These are phyloP conservation scores for Thozetella sp. DNA, from an alignment of 495 filamentous ascomycete species.

Conservation along the genomic window DNA sequence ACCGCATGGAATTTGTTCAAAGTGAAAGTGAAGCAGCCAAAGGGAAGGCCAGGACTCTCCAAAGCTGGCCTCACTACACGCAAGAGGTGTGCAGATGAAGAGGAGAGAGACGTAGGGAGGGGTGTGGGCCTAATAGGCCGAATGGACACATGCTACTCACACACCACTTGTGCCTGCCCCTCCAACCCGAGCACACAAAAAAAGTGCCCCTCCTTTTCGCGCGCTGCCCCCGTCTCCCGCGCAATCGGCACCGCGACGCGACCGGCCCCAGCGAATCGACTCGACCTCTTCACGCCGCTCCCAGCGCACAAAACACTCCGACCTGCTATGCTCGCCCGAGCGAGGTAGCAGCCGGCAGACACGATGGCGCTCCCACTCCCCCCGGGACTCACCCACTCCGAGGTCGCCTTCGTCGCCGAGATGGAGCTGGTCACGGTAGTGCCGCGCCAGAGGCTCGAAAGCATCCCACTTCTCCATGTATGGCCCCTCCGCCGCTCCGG, in stretches of 20 bases:
- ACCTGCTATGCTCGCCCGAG: background rate
- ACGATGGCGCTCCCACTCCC: constrained; percentile 83
- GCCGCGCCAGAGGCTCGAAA: constrained; percentile 87
- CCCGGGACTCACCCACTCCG: constrained; percentile 80
- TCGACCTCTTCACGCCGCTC: background rate
- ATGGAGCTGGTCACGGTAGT: constrained; percentile 94
- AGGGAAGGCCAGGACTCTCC: too few relatives aligned
- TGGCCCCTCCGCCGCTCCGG: constrained; percentile 35
- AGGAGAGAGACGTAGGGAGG: too few relatives aligned
- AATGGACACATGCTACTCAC: too few relatives aligned
- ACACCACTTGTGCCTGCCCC: too few relatives aligned
- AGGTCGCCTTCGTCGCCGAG: constrained; percentile 95
- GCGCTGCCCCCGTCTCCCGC: background rate
- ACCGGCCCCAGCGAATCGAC: background rate
- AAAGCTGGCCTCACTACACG: too few relatives aligned
- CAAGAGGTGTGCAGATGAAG: too few relatives aligned
- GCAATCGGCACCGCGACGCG: background rate
- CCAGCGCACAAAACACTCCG: background rate
- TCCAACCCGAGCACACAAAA: background rate
- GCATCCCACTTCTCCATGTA: constrained; percentile 81
- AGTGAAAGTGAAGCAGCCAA: too few relatives aligned
- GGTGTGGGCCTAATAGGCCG: too few relatives aligned
- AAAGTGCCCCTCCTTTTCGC: background rate
- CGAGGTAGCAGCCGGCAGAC: background rate
- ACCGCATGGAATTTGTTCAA: too few relatives aligned